phyloP scores from a whole-genome alignment of 2,329 filamentous ascomycete genomes.

The Colletotrichum brevisporum region DNA sequence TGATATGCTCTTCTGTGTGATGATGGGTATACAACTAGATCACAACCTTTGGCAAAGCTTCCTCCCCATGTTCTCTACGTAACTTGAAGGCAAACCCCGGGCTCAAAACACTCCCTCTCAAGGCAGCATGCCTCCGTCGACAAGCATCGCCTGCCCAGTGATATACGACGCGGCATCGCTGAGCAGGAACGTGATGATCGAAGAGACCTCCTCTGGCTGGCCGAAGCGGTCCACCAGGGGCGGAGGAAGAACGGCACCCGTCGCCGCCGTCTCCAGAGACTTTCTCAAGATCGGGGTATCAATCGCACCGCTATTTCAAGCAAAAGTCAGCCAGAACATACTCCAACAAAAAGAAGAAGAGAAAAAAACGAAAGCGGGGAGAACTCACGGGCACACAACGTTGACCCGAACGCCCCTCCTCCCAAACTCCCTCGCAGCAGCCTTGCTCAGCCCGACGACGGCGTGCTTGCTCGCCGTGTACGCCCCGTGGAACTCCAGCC shows the following conservation, averaged over 20 bases:
- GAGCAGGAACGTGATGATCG: constrained; percentile 47
- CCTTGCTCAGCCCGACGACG: constrained; percentile 48
- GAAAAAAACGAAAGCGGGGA: background rate
- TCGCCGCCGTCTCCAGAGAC: constrained; percentile 26
- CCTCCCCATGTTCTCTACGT: no score
- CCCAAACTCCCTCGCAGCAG: constrained; percentile 49
- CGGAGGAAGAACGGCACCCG: constrained; percentile 24
- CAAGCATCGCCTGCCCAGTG: constrained; percentile 45
- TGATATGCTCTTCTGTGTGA: no score
- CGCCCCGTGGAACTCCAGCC: constrained; percentile 48
- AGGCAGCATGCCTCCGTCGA: constrained; percentile 45
- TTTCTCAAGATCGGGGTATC: constrained; percentile 35
- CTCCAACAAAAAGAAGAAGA: no score
- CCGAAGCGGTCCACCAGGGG: constrained; percentile 44
- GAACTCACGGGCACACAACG: constrained; percentile 46
- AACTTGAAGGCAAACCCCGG: no score
- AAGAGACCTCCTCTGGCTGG: constrained; percentile 46
- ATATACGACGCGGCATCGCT: constrained; percentile 48
- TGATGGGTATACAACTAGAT: no score
- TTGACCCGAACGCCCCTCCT: constrained; percentile 45
- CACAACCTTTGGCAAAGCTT: no score
- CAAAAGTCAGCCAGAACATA: background rate
- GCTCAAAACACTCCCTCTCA: background rate
- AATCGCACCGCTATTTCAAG: constrained; percentile 25
- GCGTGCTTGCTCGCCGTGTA: constrained; percentile 51